phyloP scores from a whole-genome alignment of 1,139 yeast genomes.

The Candida sp. region DNA sequence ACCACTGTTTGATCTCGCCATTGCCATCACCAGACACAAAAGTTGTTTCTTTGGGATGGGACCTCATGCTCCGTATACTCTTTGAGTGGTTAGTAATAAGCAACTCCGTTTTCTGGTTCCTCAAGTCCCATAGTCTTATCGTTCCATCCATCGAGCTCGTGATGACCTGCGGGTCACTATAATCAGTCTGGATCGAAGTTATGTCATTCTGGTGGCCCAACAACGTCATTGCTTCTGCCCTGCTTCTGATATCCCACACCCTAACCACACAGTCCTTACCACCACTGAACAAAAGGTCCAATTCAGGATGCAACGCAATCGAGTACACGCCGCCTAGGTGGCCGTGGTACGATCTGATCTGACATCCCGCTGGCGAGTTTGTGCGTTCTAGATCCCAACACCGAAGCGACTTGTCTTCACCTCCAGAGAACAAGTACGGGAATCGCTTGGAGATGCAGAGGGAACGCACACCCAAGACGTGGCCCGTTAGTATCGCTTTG shows the following conservation, averaged over 20 bases:
- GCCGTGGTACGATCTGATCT: conserved; percentile 88
- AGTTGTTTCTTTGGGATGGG: conserved; percentile 76
- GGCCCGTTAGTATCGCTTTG: conserved; percentile 85
- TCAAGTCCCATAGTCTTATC: conserved; percentile 81
- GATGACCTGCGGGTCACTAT: conserved; percentile 83
- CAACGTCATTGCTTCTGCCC: conserved; percentile 75
- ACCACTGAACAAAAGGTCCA: conserved; percentile 87
- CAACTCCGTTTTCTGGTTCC: conserved; percentile 45
- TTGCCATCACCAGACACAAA: conserved; percentile 78
- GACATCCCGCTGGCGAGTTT: conserved; percentile 55
- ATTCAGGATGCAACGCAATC: conserved; percentile 82
- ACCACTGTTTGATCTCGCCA: conserved; percentile 86
- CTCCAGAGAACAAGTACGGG: conserved; percentile 90
- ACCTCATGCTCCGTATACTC: conserved; percentile 72
- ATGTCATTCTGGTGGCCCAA: conserved; percentile 85
- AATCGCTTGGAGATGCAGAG: conserved; percentile 72
- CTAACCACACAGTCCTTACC: conserved; percentile 89
- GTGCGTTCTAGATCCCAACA: conserved; percentile 97
- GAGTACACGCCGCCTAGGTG: conserved; percentile 92
- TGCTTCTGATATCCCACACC: conserved; percentile 92
- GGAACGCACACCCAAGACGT: conserved; percentile 87
- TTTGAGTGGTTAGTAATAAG: conserved; percentile 85
- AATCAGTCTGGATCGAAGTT: conserved; percentile 67
- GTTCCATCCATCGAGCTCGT: conserved; percentile 89
- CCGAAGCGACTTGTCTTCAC: conserved; percentile 93